Conservation (phyloP, 2,329 filamentous ascomycete genomes). For the Monilinia fructigena region DNA sequence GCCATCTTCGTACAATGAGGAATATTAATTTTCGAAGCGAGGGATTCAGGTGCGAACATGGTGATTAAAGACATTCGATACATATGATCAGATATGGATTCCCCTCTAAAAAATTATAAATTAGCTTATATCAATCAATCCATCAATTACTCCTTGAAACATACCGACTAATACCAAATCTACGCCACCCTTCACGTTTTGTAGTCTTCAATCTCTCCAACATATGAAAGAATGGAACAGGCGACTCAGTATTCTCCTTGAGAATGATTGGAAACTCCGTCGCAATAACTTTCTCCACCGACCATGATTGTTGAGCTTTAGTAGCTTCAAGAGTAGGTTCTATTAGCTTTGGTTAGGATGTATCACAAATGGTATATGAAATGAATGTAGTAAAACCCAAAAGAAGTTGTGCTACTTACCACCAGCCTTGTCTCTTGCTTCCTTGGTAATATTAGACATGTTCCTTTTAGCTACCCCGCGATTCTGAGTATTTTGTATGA, state of each 20-base stretch:
- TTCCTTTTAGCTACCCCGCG: conserved; percentile 17
- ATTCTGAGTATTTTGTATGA: background rate
- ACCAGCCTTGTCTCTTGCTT: conserved; percentile 1
- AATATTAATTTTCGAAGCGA: conserved; percentile 72
- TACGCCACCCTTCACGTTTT: conserved; percentile 91
- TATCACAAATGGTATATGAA: background rate
- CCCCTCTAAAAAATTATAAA: conserved; percentile 52
- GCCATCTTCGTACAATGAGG: conserved; percentile 91
- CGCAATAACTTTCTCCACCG: conserved; percentile 59
- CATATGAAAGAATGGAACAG: conserved; percentile 90
- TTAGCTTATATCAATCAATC: background rate
- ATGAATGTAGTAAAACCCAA: background rate
- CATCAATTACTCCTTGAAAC: conserved; percentile 23
- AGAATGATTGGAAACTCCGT: conserved; percentile 59
- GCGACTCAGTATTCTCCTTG: conserved; percentile 64
- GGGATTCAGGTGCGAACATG: conserved; percentile 78
- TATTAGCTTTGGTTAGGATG: conserved; percentile 8
- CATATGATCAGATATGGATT: conserved; percentile 98
- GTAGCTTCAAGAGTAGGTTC: conserved; percentile 5
- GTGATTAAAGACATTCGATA: conserved; percentile 98
- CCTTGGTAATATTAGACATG: background rate
- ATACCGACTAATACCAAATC: conserved; percentile 71
- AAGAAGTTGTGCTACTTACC: conserved; percentile 12
- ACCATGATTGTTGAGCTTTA: conserved; percentile 45
- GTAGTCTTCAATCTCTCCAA: conserved; percentile 93